Conservation (phyloP, 495 filamentous ascomycete genomes). For the Hypoxylon cercidicola region DNA sequence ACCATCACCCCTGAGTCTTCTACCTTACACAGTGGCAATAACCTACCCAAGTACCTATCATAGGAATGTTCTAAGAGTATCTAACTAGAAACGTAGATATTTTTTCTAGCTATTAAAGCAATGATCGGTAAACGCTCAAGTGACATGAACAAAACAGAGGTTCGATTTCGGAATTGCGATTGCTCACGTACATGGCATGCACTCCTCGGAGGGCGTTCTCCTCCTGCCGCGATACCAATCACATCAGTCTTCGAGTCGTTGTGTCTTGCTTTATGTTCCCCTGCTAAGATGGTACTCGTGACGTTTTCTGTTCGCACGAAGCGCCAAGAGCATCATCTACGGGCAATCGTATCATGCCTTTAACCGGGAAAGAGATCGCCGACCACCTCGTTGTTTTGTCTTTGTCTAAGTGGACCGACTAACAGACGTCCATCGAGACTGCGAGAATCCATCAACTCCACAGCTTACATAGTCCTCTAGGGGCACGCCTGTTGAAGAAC, state of each 20-base stretch:
- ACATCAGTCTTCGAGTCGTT: background rate
- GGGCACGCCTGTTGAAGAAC: conserved; percentile 1
- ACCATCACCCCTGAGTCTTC: too few species aligned
- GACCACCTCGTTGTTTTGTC: conserved; percentile 11
- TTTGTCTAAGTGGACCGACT: conserved; percentile 2
- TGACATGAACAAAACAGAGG: too few species aligned
- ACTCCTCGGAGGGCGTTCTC: too few species aligned
- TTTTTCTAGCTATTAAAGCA: too few species aligned
- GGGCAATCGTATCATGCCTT: conserved; percentile 18
- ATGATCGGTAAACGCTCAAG: too few species aligned
- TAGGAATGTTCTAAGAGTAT: too few species aligned
- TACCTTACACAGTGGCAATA: too few species aligned
- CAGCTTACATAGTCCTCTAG: conserved; percentile 2
- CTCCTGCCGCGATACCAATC: background rate
- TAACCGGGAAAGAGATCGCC: conserved; percentile 14
- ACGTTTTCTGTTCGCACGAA: conserved; percentile 2
- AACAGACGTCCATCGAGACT: conserved; percentile 5
- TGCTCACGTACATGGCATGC: too few species aligned
- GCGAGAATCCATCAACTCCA: conserved; percentile 4
- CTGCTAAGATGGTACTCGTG: background rate
- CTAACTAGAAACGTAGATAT: too few species aligned
- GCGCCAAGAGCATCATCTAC: conserved; percentile 6
- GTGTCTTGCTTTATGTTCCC: background rate
- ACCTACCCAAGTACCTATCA: too few species aligned
- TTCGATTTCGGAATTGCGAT: too few species aligned